Evolutionary conservation across 306 rosid species (phyloP), one percentile per base, ranked within the genome.

Genomic region (Adenanthera pavonina): DNA sequence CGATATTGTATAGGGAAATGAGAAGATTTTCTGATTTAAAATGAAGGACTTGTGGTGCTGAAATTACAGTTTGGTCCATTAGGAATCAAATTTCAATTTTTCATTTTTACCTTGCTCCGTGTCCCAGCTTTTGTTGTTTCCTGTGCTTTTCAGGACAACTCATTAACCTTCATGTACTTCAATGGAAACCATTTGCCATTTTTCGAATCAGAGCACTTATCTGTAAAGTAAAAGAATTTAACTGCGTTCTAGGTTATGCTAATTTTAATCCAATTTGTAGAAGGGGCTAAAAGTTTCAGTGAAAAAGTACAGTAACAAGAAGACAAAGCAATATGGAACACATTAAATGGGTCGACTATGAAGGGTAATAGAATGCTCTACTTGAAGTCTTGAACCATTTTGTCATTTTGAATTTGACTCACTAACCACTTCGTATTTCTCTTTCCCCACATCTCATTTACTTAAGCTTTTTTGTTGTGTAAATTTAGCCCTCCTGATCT

Each of bases 261-360:
- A 48, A 69, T 85, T 25, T 41, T 67, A 34, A 15, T 80, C 82
- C 65, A 75, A n/a, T 80, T 34, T 53, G n/a, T 34, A 44, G 12
- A 38, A 9, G 51, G 79, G 67, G 47, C 30, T 52, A 34, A 48
- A 34, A 53, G 10, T 64, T 54, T 47, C 41, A 34, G 15, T 75
- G 53, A 43, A 35, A 30, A 47, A 14, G 40, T 69, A 10, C 48
- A 52, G 35, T 41, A 13, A 70, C 61, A 51, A 60, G 48, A 34
- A 44, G 30, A 69, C 33, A 14, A 6, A 19, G 38, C 72, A 33
- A 70, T 53, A 62, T 64, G 11, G 49, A 9, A 48, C 48, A 62
- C 57, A 9, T 38, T 64, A 33, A 49, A 49, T 19, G 60, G 46
- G 62, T 60, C 25, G 6, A 60, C 47, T 35, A 47, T 15, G 49